Base-by-base conservation (phyloP, 1,139 yeast genomes). In the Saccharomyces hybrid region DNA sequence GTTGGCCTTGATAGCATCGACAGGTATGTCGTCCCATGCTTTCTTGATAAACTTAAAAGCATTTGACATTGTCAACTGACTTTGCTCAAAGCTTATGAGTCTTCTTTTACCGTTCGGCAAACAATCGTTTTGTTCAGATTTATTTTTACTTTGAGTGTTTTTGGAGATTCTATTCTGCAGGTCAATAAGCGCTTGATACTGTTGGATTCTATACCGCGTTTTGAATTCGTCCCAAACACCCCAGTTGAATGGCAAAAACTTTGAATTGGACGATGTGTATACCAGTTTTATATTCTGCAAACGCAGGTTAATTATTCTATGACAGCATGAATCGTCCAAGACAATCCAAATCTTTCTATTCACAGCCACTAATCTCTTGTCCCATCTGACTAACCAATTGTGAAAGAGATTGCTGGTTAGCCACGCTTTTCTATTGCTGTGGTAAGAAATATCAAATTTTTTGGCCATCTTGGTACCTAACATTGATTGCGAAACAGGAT, bases 161-260 rank as follows among this genome's bases (percentile, higher is more conserved):
- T 38, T 38, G 13, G 25, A 38, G n/a, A 69, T 51, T 13, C 61
- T 62, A 69, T 75, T 65, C 55, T 67, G 73, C 44, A 69, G 52
- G 14, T 64, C 61, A n/a, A 71, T 62, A 72, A 82, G 73, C 41
- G 78, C 81, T 57, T 78, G 70, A 59, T 82, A 83, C 60, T 83
- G 88, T 58, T 80, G 83, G 7, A 80, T 71, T 56, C 88, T 74
- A 63, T 80, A 83, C 49, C 81, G 70, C 9, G 81, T 75, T 59
- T 81, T 81, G 62, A 83, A 81, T 59, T 83, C 88, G 56, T 81
- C 83, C 29, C 81, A 73, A 3, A 83, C 80, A 2, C 88, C 88
- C 75, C 83, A 82, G 59, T 78, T 80, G 76, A 82, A 81, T 2
- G 88, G 88, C 42, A 82, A 67, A 62, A 80, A 82, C 60, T 78